Base-by-base conservation (phyloP, 192 early-diverging fungal species). In the Entomortierella chlamydospora region DNA sequence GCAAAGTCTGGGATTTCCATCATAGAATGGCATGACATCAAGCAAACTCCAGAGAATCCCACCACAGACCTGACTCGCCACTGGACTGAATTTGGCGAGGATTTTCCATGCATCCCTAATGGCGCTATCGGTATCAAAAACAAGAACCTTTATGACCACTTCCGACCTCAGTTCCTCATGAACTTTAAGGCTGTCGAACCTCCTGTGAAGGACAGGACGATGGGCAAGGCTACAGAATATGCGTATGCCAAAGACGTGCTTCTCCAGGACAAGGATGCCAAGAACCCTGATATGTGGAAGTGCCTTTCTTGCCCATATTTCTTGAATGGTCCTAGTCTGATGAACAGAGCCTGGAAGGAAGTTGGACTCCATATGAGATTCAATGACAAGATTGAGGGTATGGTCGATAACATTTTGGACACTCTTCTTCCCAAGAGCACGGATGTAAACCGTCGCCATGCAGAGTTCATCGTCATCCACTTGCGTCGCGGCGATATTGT, bases 21-120 rank as follows among this genome's bases (percentile, higher is more conserved):
- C 42, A 50, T 70, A 18, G 76, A 79, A 25, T 79, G 76, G 76
- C 68, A 79, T 51, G 76, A 79, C 52, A 52, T 79, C 63, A 79
- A 79, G 17, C 76, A 79, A 30, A 79, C 76, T 11, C 76, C 76
- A 1, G 57, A 60, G 5, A 29, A 58, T 2, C 76, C 76, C 7
- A 51, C 67, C 17, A 34, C 1, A 0, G 13, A 31, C 1, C 29
- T 79, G 12, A 65, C 29, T 1, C 56, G 55, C 42, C 55, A 70
- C 33, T 79, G 76, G 76, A 9, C 11, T 9, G 52, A 47, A 10
- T 70, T 70, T 49, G 29, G 37, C 13, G 76, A 79, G 25, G 76
- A 79, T 7, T 50, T 70, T 15, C 76, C 76, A 1, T 79, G 76
- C 8, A 57, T 65, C 31, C 57, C 76, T 25, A 79, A 79, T 33